Evolutionary conservation across 352 stramenopile genomes (phyloP), one percentile per base, ranked within the genome.

Genomic region (Globisporangium acanthophoron): DNA sequence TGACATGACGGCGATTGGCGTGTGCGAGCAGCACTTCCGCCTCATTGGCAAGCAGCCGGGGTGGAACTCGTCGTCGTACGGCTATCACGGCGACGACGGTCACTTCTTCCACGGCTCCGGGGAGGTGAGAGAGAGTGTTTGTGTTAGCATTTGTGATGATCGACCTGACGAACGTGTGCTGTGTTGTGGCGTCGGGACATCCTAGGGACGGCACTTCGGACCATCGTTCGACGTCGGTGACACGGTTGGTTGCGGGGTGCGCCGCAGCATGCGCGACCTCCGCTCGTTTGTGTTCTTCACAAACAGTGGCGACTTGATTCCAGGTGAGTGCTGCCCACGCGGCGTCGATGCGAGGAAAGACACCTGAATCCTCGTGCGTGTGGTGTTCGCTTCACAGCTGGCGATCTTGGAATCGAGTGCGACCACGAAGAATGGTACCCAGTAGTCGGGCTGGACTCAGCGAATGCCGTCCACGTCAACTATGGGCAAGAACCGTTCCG

Each of bases 71-170:
- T 46, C 66, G 16, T 94, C 85, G 29, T 77, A 81, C 53, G 85
- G 85, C 11, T 94, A 92, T 52, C 85, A 94, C 35, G 80, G 85
- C 15, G 85, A 94, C 47, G 82, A 94, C 47, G 85, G 85, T 2
- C 60, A 74, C 51, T 81, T 78, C n/a, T 94, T 89, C 54, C 62
- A 82, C 44, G 60, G 71, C 49, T 71, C 67, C 16, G 69, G 70
- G 43, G 67, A 71, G 51, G 84, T 90, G 58, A 31, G 58, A 27
- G 6, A 6, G 33, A 37, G 56, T 21, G 18, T 41, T 43, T 79
- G 80, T 27, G 65, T 56, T 41, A 53, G 56, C 3, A 7, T 7
- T 58, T 40, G 37, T 6, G 37, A 43, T 18, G 12, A 18, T 3
- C 16, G 15, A 16, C 53, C n/a, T 44, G 33, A 16, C 9, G 6